Percentiles rank a stretch among this genome's conserved stretches.
phyloP scores from a whole-genome alignment of 192 early-diverging fungal species.

The Podila clonocystis region DNA sequence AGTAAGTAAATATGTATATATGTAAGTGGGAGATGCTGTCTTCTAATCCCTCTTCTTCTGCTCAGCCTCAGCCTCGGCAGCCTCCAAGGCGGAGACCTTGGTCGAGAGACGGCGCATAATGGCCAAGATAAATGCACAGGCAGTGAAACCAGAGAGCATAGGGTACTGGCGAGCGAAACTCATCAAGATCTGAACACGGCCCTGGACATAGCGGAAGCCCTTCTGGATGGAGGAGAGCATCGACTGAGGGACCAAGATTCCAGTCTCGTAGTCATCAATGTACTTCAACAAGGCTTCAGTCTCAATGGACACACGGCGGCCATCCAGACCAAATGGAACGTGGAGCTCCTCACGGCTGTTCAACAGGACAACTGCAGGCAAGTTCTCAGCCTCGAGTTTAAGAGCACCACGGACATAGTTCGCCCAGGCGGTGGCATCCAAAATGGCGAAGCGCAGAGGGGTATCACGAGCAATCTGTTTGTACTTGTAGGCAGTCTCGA shows the following conservation, averaged over 20 bases:
- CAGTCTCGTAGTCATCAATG: conserved; percentile 24
- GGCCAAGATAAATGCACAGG: conserved; percentile 14
- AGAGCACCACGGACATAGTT: conserved; percentile 69
- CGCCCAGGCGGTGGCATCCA: conserved; percentile 70
- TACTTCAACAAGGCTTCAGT: conserved; percentile 27
- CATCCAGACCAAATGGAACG: conserved; percentile 33
- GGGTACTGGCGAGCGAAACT: conserved; percentile 17
- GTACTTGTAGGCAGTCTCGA: conserved; percentile 49
- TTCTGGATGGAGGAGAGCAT: conserved; percentile 22
- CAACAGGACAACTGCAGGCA: conserved; percentile 45
- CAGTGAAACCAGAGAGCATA: conserved; percentile 12
- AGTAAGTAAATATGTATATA: no score
- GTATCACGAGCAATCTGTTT: neutral
- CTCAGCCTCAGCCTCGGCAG: neutral
- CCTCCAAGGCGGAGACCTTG: neutral
- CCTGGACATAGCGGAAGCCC: conserved; percentile 22
- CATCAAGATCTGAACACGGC: neutral
- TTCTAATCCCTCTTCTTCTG: neutral
- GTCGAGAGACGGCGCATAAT: conserved; percentile 14
- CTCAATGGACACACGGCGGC: conserved; percentile 19
- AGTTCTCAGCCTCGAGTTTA: conserved; percentile 23
- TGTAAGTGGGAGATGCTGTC: no score
- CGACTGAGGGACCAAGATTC: conserved; percentile 22
- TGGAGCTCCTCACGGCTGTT: conserved; percentile 39
- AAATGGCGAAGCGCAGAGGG: conserved; percentile 62